These are phyloP conservation scores for Oryza coarctata DNA, from an alignment of 176 grass and related monocot species.

Conservation along the genomic window DNA sequence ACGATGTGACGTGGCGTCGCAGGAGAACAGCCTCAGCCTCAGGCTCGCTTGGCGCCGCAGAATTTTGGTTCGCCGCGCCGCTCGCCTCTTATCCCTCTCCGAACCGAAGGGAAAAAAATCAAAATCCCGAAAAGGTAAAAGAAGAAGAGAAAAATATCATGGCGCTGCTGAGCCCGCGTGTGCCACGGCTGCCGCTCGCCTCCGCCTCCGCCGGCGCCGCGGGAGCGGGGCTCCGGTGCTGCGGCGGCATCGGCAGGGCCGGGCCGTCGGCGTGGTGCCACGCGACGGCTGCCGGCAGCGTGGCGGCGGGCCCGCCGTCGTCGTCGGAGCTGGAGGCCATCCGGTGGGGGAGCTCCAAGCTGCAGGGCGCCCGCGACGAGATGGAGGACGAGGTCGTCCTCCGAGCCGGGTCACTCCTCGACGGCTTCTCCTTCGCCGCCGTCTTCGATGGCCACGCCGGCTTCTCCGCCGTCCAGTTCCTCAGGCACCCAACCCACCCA, in stretches of 20 bases:
- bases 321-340: constrained; percentile 52
- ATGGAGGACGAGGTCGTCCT: constrained; percentile 94
- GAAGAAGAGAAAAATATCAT: constrained; percentile 35
- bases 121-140: not conserved
- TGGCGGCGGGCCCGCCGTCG: constrained; percentile 42
- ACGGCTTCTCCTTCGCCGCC: constrained; percentile 91
- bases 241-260: not conserved
- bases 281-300: constrained; percentile 43
- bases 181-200: constrained; percentile 55
- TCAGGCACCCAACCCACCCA: constrained; percentile 42
- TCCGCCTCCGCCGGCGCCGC: constrained; percentile 12
- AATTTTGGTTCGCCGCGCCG: constrained; percentile 28
- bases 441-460: constrained; percentile 93
- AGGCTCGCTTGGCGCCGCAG: not conserved
- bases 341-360: constrained; percentile 83
- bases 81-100: constrained; percentile 38
- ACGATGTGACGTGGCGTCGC: constrained; percentile 23
- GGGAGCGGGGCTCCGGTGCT: not conserved
- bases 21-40: not conserved
- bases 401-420: constrained; percentile 47
- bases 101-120: not conserved
- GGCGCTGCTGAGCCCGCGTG: constrained; percentile 78
- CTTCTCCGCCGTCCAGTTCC: constrained; percentile 80
- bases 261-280: constrained; percentile 35
- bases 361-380: constrained; percentile 82